Evolutionary conservation across 768 basidiomycete genomes (phyloP).

Genomic region (Termitomyces sp.): DNA sequence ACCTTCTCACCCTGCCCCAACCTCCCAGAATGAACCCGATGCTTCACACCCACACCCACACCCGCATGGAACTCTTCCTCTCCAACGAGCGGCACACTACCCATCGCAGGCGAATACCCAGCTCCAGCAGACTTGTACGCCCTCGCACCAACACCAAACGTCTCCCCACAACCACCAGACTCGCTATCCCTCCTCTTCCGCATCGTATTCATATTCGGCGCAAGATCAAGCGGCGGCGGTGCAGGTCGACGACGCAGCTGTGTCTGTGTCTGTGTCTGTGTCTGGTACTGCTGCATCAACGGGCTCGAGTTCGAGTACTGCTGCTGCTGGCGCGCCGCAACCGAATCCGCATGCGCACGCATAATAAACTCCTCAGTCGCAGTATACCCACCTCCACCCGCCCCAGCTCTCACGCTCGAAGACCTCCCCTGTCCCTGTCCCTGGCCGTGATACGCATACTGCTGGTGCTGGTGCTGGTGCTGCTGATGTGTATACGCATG

Average conservation of each 20-base stretch:
- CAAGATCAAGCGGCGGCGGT: conserved; percentile 34
- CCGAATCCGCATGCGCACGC: conserved; percentile 41
- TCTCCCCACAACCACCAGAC: conserved; percentile 1
- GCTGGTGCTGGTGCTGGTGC: not conserved
- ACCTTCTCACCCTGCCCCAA: conserved; percentile 3
- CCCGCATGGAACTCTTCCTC: conserved; percentile 37
- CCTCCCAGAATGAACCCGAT: conserved; percentile 13
- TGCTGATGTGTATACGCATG: not conserved
- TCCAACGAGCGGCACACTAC: conserved; percentile 20
- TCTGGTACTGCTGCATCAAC: not conserved
- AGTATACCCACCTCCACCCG: conserved; percentile 52
- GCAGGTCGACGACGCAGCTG: conserved; percentile 25
- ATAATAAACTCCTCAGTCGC: conserved; percentile 68
- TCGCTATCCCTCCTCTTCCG: conserved; percentile 19
- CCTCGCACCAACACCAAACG: conserved; percentile 21
- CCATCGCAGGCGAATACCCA: conserved; percentile 19
- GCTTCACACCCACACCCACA: not conserved
- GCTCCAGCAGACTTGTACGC: conserved; percentile 20
- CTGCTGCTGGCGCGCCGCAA: conserved; percentile 9
- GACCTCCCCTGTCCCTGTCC: not conserved
- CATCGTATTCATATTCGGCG: not conserved
- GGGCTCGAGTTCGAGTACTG: not conserved
- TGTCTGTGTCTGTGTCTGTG: conserved; percentile 5
- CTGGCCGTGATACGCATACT: not conserved
- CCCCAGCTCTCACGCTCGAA: conserved; percentile 24